A percentile compares a stretch with the other conserved stretches of the same genome.
Evolutionary conservation across 345 rosid genomes (phyloP).

Genomic region (Eucalyptus cloeziana): DNA sequence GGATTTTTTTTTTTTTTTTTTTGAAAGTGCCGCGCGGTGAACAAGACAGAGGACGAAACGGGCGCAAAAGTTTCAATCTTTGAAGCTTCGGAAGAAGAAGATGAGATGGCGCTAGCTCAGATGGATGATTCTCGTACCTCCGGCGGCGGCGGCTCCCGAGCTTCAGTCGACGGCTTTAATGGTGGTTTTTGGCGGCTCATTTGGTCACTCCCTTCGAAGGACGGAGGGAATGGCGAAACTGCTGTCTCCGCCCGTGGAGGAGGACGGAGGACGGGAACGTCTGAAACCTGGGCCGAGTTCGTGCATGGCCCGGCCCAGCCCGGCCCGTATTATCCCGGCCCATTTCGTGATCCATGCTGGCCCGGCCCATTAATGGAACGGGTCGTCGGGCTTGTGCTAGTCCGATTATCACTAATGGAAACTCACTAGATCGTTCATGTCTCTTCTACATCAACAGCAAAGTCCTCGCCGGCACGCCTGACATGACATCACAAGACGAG

Average conservation of each 20-base stretch:
- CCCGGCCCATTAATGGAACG: not conserved
- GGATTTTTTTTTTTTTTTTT: not conserved
- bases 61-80: not conserved
- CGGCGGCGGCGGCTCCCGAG: not conserved
- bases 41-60: not conserved
- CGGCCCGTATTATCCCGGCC: not conserved
- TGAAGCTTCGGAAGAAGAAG: not conserved
- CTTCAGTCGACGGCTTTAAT: not conserved
- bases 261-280: not conserved
- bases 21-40: not conserved
- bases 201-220: not conserved
- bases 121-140: not conserved
- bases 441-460: not conserved
- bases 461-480: rapidly evolving
- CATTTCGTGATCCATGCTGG: not conserved
- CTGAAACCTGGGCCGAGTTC: not conserved
- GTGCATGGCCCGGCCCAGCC: not conserved
- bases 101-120: not conserved
- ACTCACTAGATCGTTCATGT: not conserved
- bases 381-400: not conserved
- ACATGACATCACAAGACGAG: not conserved
- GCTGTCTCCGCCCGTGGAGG: not conserved
- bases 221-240: not conserved
- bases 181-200: not conserved
- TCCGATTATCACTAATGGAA: not conserved